These are phyloP conservation scores for Xylaria sp. DNA, from an alignment of 2,329 filamentous ascomycete genomes.

Conservation along the genomic window DNA sequence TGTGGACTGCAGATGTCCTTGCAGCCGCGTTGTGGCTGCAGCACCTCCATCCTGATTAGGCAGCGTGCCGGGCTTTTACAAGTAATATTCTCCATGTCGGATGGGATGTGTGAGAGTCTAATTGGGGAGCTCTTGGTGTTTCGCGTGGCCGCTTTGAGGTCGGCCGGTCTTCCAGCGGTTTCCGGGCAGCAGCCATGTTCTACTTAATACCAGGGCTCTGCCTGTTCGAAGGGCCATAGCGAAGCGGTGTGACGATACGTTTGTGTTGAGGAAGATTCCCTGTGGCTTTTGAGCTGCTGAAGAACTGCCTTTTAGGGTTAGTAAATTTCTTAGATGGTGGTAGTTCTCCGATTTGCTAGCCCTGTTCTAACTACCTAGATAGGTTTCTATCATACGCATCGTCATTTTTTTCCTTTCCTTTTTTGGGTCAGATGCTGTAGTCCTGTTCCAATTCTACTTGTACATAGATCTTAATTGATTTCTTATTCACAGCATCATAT, in stretches of 20 bases:
- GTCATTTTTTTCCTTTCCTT: too few relatives aligned
- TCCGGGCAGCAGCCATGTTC: constrained; percentile 1
- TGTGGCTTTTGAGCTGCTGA: background rate
- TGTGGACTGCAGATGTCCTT: constrained; percentile 9
- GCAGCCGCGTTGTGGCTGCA: constrained; percentile 13
- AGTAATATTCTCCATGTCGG: background rate
- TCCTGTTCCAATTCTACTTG: too few relatives aligned
- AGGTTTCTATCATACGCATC: background rate
- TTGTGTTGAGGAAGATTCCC: background rate
- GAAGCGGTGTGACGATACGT: constrained; percentile 22
- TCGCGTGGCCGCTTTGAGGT: constrained; percentile 7
- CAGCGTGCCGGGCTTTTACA: constrained; percentile 2
- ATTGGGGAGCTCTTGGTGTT: constrained; percentile 7
- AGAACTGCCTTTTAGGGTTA: background rate
- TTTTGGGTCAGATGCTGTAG: too few relatives aligned
- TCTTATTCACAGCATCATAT: too few relatives aligned
- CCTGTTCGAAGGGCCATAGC: constrained; percentile 3
- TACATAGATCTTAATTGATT: too few relatives aligned
- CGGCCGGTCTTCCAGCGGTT: background rate
- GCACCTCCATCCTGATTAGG: background rate
- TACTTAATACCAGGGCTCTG: background rate
- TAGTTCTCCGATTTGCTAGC: background rate
- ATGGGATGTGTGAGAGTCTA: constrained; percentile 4
- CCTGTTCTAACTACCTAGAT: background rate
- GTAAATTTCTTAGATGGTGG: background rate